Evolutionary conservation across 257 asterid genomes (phyloP).

Genomic region (Catharanthus roseus): DNA sequence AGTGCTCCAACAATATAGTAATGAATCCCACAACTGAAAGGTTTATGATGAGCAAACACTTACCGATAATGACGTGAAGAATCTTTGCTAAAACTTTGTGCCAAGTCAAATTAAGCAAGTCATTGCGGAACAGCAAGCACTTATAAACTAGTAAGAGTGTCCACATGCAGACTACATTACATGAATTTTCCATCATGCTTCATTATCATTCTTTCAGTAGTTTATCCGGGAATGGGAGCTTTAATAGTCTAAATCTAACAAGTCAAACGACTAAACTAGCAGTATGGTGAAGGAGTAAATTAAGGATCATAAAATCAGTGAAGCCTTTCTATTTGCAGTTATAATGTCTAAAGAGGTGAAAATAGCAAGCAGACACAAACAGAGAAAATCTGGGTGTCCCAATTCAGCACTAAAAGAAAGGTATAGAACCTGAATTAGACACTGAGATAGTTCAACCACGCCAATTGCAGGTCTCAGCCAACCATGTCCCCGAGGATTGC

Average conservation of each 20-base stretch:
- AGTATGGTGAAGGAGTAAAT: not conserved
- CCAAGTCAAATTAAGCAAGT: not conserved
- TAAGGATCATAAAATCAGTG: not conserved
- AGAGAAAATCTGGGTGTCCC: not conserved
- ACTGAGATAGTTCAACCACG: slow-evolving; percentile 89
- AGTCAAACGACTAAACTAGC: not conserved
- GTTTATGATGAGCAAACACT: not conserved
- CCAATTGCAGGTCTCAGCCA: slow-evolving; percentile 99
- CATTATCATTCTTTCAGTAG: not conserved
- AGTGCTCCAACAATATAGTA: not conserved
- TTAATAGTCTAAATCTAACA: not conserved
- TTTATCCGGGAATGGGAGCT: no score
- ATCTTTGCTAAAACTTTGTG: not conserved
- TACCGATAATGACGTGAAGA: no score
- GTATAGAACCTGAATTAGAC: slow-evolving; percentile 71
- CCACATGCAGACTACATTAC: not conserved
- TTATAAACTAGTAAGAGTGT: not conserved
- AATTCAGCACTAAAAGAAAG: not conserved
- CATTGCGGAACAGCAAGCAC: not conserved
- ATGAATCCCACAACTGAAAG: not conserved
- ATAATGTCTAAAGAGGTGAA: no score
- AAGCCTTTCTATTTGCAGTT: not conserved
- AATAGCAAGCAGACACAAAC: no score
- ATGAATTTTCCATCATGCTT: not conserved
- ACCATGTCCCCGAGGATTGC: slow-evolving; percentile 82